Conservation (phyloP, 2,329 filamentous ascomycete species). For the Penicillium brasilianum region DNA sequence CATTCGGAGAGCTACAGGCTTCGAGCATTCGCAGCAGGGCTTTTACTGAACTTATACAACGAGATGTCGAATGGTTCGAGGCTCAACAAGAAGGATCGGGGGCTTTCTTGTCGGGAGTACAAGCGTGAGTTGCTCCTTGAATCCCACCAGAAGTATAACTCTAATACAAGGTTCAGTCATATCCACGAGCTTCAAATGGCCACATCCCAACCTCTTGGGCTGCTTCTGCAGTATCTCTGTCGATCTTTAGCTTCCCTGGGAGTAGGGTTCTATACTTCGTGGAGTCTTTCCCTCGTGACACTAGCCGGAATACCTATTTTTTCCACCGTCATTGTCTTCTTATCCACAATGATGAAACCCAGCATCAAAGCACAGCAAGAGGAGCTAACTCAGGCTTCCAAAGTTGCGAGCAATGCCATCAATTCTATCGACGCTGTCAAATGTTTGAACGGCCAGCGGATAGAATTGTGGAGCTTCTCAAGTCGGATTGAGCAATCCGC, state of each 20-base stretch:
- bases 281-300: constrained; percentile 81
- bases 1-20: constrained; percentile 82
- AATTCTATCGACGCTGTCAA: constrained; percentile 84
- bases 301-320: constrained; percentile 74
- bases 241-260: constrained; percentile 68
- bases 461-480: constrained; percentile 71
- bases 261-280: constrained; percentile 79
- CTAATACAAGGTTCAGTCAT: constrained; percentile 60
- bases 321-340: constrained; percentile 61
- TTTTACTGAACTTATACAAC: constrained; percentile 71
- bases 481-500: constrained; percentile 63
- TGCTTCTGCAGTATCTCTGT: constrained; percentile 67
- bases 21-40: constrained; percentile 66
- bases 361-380: constrained; percentile 72
- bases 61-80: constrained; percentile 84
- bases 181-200: constrained; percentile 80
- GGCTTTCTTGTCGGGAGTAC: constrained; percentile 71
- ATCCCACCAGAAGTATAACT: constrained; percentile 1
- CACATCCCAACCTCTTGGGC: constrained; percentile 78
- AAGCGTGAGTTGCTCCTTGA: constrained; percentile 64
- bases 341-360: constrained; percentile 66
- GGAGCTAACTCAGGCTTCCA: constrained; percentile 72
- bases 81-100: constrained; percentile 70
- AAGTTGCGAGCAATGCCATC: constrained; percentile 71
- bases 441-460: constrained; percentile 74